Percentiles rank a stretch among this genome's conserved stretches.
These are phyloP conservation scores for Candida nitratophila DNA, from an alignment of 805 yeast genomes.

Conservation along the genomic window DNA sequence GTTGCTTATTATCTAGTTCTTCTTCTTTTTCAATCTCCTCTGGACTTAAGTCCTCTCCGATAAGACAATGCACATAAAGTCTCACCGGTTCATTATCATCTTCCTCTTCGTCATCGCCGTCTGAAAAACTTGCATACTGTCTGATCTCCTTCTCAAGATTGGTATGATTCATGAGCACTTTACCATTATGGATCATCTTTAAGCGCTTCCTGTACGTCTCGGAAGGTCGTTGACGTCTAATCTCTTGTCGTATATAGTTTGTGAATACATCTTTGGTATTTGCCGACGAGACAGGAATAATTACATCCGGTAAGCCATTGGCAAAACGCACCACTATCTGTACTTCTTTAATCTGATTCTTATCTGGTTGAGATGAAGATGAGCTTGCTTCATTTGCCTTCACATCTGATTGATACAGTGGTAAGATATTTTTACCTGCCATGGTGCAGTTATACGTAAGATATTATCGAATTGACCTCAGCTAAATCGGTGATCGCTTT, in stretches of 20 bases:
- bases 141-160: conserved; percentile 46
- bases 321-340: conserved; percentile 39
- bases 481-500: no score
- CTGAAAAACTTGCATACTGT: conserved; percentile 18
- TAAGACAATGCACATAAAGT: conserved; percentile 71
- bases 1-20: conserved; percentile 45
- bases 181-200: conserved; percentile 63
- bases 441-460: neutral
- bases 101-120: conserved; percentile 13
- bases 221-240: conserved; percentile 27
- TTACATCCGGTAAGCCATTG: conserved; percentile 34
- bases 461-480: no score
- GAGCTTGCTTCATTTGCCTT: conserved; percentile 1
- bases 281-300: conserved; percentile 23
- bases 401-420: conserved; percentile 9
- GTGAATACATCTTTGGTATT: conserved; percentile 29
- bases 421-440: conserved; percentile 10
- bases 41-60: conserved; percentile 55
- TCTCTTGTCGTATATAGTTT: conserved; percentile 32
- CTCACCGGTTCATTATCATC: conserved; percentile 15
- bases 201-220: conserved; percentile 40
- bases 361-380: neutral
- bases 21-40: conserved; percentile 56
- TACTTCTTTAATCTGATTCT: neutral
- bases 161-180: conserved; percentile 50